phyloP scores from a whole-genome alignment of 2,329 filamentous ascomycete species.

The Cercospora citrullina region DNA sequence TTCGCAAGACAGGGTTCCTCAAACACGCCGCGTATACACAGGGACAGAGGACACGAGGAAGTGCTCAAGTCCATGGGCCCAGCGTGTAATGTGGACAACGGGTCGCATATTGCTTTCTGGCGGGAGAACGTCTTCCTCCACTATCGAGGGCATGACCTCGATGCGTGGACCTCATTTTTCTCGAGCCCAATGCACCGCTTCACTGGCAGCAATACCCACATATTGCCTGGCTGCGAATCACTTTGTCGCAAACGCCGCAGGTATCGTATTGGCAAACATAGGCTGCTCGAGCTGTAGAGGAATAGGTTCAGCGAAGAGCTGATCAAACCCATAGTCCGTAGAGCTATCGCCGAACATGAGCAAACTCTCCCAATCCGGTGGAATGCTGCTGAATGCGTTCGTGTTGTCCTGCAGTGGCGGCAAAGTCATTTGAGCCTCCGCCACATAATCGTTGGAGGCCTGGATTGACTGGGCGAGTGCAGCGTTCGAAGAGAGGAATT shows the following conservation, averaged over 20 bases:
- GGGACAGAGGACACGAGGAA: too few relatives aligned
- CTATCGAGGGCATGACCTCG: too few relatives aligned
- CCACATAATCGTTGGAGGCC: neutral
- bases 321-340: conserved; percentile 26
- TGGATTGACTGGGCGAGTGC: conserved; percentile 1
- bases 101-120: too few relatives aligned
- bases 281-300: conserved; percentile 7
- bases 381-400: neutral
- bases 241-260: neutral
- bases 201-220: neutral
- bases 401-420: neutral
- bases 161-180: neutral
- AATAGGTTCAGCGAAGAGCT: conserved; percentile 25
- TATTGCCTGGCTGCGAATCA: neutral
- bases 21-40: too few relatives aligned
- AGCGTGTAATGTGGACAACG: too few relatives aligned
- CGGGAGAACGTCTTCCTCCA: neutral
- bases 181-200: neutral
- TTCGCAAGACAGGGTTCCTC: too few relatives aligned
- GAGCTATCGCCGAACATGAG: conserved; percentile 18
- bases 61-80: too few relatives aligned
- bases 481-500: conserved; percentile 13
- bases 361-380: conserved; percentile 17
- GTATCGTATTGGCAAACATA: neutral
- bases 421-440: neutral